A percentile compares a stretch with the other conserved stretches of the same genome.
These are phyloP conservation scores for Populus simonii DNA, from an alignment of 345 rosid genomes.

Conservation along the genomic window DNA sequence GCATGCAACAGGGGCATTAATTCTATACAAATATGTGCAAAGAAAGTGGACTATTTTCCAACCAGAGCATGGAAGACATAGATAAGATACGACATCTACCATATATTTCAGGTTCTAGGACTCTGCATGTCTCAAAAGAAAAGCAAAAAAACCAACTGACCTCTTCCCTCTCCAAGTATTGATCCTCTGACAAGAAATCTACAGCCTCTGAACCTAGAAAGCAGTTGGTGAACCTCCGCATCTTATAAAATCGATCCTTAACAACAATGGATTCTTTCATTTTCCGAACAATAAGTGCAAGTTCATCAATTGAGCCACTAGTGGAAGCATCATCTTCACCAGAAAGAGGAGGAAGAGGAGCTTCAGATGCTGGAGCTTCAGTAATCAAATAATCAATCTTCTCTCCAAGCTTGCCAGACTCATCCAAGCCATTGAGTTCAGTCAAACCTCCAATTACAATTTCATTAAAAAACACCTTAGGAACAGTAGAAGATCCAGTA, in stretches of 20 bases:
- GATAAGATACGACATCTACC: not conserved
- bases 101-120: not conserved
- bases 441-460: slow-evolving; percentile 57
- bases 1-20: not conserved
- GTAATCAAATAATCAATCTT: slow-evolving; percentile 54
- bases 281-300: slow-evolving; percentile 66
- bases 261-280: slow-evolving; percentile 63
- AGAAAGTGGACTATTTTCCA: not conserved
- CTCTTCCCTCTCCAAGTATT: slow-evolving; percentile 67
- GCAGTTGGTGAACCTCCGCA: slow-evolving; percentile 65
- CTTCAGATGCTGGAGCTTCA: slow-evolving; percentile 55
- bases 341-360: slow-evolving; percentile 81
- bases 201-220: slow-evolving; percentile 84
- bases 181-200: slow-evolving; percentile 64
- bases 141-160: slow-evolving; percentile 32
- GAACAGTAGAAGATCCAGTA: slow-evolving; percentile 63
- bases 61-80: not conserved
- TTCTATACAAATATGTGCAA: not conserved
- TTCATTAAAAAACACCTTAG: slow-evolving; percentile 72
- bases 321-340: slow-evolving; percentile 77
- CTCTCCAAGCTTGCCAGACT: slow-evolving; percentile 65
- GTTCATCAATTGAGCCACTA: slow-evolving; percentile 67
- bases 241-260: slow-evolving; percentile 70
- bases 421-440: slow-evolving; percentile 57
- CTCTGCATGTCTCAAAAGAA: not conserved